Conservation (phyloP, 768 basidiomycete species). For the Tephrocybe sp. region DNA sequence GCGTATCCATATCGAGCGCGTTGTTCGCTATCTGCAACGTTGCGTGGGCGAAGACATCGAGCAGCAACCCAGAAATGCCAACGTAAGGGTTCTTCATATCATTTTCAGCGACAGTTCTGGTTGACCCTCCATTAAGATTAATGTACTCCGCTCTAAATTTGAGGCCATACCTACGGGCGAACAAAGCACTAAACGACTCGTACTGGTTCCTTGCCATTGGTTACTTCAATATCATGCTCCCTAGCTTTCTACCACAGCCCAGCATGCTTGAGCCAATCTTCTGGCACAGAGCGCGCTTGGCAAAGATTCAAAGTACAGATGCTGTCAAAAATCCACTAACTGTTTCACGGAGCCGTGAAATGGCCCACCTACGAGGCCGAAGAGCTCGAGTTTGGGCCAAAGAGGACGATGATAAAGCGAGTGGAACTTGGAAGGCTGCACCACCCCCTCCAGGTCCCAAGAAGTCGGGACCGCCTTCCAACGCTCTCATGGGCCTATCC, state of each 20-base stretch:
- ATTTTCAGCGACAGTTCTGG: background rate
- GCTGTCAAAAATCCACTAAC: conserved; percentile 66
- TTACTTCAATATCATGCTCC: conserved; percentile 82
- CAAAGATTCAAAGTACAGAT: conserved; percentile 67
- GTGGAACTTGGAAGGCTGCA: conserved; percentile 40
- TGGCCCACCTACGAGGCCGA: conserved; percentile 62
- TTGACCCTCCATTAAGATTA: conserved; percentile 43
- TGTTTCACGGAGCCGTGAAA: conserved; percentile 58
- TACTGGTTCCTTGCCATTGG: conserved; percentile 84
- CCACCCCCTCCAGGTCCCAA: conserved; percentile 20
- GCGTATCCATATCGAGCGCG: conserved; percentile 74
- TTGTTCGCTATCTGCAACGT: conserved; percentile 76
- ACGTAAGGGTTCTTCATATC: conserved; percentile 34
- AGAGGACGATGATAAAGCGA: conserved; percentile 69
- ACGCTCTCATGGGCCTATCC: conserved; percentile 74
- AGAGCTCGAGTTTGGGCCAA: conserved; percentile 69
- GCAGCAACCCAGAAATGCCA: conserved; percentile 47
- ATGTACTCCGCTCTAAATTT: conserved; percentile 88
- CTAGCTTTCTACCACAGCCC: conserved; percentile 61
- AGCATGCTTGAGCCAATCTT: conserved; percentile 46
- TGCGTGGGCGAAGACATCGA: conserved; percentile 62
- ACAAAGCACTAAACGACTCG: conserved; percentile 50
- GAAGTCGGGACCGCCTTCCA: conserved; percentile 41
- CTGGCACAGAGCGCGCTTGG: conserved; percentile 73
- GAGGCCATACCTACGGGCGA: conserved; percentile 53